phyloP scores from a whole-genome alignment of 768 basidiomycete species.

The Lepiota venenata region DNA sequence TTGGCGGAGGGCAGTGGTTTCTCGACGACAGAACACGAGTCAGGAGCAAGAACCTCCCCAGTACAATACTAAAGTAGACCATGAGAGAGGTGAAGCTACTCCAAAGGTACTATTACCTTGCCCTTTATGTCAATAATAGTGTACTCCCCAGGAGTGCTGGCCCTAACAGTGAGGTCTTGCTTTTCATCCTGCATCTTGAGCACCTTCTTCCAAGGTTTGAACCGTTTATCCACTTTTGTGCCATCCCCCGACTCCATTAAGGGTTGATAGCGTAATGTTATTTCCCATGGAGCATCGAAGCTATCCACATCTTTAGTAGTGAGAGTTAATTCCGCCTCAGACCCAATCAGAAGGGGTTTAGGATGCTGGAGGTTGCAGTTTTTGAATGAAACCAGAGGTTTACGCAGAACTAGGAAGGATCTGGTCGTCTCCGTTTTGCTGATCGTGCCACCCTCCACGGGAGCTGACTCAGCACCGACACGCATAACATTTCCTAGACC shows the following conservation, averaged over 20 bases:
- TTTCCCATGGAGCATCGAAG: constrained; percentile 68
- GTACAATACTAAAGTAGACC: constrained; percentile 53
- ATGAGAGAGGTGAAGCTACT: constrained; percentile 9
- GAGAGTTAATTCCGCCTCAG: constrained; percentile 56
- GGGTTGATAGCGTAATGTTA: constrained; percentile 63
- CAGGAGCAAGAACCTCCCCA: constrained; percentile 83
- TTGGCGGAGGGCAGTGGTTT: constrained; percentile 77
- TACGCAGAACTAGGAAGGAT: constrained; percentile 66
- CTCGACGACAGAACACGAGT: constrained; percentile 73
- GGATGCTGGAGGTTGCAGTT: constrained; percentile 71
- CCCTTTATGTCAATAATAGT: constrained; percentile 68
- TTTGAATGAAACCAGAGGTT: constrained; percentile 70
- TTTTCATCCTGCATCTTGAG: constrained; percentile 45
- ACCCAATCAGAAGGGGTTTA: constrained; percentile 67
- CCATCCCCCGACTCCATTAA: constrained; percentile 27
- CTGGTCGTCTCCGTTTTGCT: constrained; percentile 48
- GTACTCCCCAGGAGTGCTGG: constrained; percentile 73
- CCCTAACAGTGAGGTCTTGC: constrained; percentile 45
- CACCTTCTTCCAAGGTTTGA: constrained; percentile 62
- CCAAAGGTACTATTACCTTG: constrained; percentile 36
- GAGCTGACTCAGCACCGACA: constrained; percentile 31
- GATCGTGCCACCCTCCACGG: constrained; percentile 19
- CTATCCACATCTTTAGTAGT: constrained; percentile 49
- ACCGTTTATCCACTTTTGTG: constrained; percentile 32
- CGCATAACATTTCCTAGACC: constrained; percentile 73